Base-by-base conservation (phyloP, 2,329 filamentous ascomycete genomes). In the Botrytis hyacinthi region DNA sequence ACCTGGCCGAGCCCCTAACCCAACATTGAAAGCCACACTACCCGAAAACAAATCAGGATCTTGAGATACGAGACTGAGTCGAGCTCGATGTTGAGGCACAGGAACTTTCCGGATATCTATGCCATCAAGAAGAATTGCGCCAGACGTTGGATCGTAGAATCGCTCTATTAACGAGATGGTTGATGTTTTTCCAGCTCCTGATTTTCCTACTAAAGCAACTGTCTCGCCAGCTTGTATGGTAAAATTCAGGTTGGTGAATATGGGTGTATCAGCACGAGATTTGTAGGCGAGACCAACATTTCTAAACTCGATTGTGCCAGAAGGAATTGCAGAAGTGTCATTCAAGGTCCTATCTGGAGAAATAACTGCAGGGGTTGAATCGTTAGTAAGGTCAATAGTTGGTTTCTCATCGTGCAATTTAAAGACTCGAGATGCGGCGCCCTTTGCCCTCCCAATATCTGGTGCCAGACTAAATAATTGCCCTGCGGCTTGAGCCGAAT, bases 401-500 rank as follows among this genome's bases (percentile, higher is more conserved):
- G 80, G 80, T 57, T 77, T 78, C 40, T 81, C 77, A 66, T 85
- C 83, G 68, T 88, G 84, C 40, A 88, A 81, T 74, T 81, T 84
- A 71, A 88, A 82, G 63, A 92, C 88, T 51, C 89, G 84, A 9
- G 86, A 86, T 18, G 89, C 88, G 4, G 92, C 90, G 1, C 85
- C 84, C 44, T 86, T 87, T 0, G 92, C 92, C 62, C 88, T 87
- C 1, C 91, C 89, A n/a, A 94, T 86, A 76, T 95, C 92, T 0
- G 92, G 92, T 0, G 92, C 91, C 1, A 94, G 86, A 37, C 89
- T 89, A 80, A 94, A 94, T 81, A 94, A 89, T 78, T 93, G 90
- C 16, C 91, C 90, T 85, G 91, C 93, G 8, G 92, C 85, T 80
- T 93, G 90, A 0, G 92, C 91, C 73, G 90, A 91, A 57, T 94